These are phyloP conservation scores for Solanum pinnatisectum DNA, from an alignment of 257 asterid species.

Conservation along the genomic window DNA sequence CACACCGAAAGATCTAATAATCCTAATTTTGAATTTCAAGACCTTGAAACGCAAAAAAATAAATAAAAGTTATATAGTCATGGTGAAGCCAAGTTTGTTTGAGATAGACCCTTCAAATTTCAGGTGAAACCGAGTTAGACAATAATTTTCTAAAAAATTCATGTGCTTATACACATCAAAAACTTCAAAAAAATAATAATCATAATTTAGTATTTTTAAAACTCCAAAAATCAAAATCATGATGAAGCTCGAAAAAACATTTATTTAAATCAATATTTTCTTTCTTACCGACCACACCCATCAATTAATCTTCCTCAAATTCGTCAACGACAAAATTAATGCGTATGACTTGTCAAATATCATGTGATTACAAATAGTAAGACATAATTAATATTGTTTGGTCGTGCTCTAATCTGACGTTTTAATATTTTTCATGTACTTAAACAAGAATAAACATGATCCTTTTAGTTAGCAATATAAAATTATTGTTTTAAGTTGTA, in stretches of 20 bases:
- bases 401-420: not conserved
- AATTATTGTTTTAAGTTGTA: not conserved
- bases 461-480: not conserved
- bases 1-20: no score
- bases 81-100: accelerated
- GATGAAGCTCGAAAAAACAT: not conserved
- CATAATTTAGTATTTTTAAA: no score
- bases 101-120: no score
- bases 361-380: not conserved
- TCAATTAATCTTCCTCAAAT: not conserved
- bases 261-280: not conserved
- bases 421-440: not conserved
- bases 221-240: no score
- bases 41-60: not conserved
- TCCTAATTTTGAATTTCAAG: not conserved
- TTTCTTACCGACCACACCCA: not conserved
- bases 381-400: not conserved
- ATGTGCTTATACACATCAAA: no score
- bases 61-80: not conserved
- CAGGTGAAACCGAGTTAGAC: accelerated
- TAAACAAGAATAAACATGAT: not conserved
- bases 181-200: not conserved
- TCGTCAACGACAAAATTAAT: not conserved
- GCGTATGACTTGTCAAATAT: not conserved
- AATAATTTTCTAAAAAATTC: not conserved